Percentiles rank a stretch among this genome's conserved stretches.
Conservation (phyloP, 2,329 filamentous ascomycete genomes). For the Paracamarosporium sp. region DNA sequence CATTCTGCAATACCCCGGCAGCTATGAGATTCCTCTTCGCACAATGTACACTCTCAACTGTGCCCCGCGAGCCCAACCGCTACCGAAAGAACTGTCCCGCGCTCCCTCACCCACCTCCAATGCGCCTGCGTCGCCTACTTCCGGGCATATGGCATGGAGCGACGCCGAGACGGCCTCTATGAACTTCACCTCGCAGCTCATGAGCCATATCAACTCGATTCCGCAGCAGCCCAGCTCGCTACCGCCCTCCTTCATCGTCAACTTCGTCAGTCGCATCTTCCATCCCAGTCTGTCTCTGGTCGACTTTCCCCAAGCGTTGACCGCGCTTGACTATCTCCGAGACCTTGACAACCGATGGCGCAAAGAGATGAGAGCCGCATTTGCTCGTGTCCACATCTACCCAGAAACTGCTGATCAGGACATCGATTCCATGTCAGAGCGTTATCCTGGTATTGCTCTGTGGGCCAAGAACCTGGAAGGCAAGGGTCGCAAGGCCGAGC, state of each 20-base stretch:
- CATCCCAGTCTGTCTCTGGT: conserved; percentile 62
- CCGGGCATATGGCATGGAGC: conserved; percentile 38
- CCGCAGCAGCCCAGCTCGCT: conserved; percentile 67
- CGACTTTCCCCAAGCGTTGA: conserved; percentile 70
- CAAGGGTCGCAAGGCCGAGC: conserved; percentile 46
- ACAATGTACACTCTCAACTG: conserved; percentile 74
- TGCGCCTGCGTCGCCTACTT: conserved; percentile 45
- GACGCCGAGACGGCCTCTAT: conserved; percentile 48
- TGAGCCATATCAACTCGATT: conserved; percentile 64
- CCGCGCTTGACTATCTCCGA: conserved; percentile 70
- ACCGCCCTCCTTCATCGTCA: conserved; percentile 67
- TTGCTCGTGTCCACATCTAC: conserved; percentile 61
- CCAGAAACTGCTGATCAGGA: conserved; percentile 55
- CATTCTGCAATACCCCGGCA: conserved; percentile 65
- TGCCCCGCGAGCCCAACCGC: conserved; percentile 56
- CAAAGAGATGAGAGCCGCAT: conserved; percentile 63
- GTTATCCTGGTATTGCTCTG: conserved; percentile 60
- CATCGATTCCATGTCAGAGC: conserved; percentile 56
- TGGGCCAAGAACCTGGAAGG: conserved; percentile 62
- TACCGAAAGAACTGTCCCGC: conserved; percentile 36
- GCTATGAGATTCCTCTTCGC: conserved; percentile 70
- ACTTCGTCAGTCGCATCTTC: conserved; percentile 67
- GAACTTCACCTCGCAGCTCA: conserved; percentile 58
- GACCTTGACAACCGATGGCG: conserved; percentile 67
- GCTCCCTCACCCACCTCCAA: conserved; percentile 44